Evolutionary conservation across 2,329 filamentous ascomycete species (phyloP).

Genomic region (Colletotrichum costaricense): DNA sequence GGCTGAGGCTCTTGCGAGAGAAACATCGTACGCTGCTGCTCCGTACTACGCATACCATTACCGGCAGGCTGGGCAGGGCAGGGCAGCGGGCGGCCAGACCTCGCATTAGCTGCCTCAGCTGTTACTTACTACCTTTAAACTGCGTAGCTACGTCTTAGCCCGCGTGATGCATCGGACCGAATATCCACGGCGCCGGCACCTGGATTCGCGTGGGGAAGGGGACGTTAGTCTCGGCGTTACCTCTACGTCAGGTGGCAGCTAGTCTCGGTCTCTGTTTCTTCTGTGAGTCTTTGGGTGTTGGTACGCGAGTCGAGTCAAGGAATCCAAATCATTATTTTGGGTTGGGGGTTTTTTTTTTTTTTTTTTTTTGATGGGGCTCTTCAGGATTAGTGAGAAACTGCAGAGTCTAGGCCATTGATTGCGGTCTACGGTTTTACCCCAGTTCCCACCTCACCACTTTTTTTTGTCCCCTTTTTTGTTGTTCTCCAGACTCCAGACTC

Average conservation of each 20-base stretch:
- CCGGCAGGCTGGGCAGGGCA: not conserved
- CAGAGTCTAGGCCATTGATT: not conserved
- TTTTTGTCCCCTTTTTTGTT: not conserved
- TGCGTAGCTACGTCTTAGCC: too few relatives aligned
- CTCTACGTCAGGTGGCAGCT: conserved; percentile 9
- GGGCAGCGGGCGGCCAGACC: not conserved
- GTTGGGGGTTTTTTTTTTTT: not conserved
- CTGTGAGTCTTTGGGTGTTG: not conserved
- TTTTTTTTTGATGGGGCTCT: not conserved
- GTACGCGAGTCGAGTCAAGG: not conserved
- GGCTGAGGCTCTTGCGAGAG: not conserved
- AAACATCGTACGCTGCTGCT: not conserved
- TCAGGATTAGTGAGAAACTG: not conserved
- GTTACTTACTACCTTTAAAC: too few relatives aligned
- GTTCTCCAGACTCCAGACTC: not conserved
- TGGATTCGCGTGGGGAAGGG: not conserved
- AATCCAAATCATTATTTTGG: not conserved
- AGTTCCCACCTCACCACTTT: not conserved
- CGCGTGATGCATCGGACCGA: conserved; percentile 9
- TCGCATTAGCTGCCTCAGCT: not conserved
- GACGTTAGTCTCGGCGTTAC: conserved; percentile 1
- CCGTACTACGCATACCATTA: not conserved
- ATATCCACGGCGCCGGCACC: not conserved
- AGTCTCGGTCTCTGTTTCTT: not conserved
- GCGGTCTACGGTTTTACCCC: not conserved